Percentiles rank a stretch among this genome's conserved stretches.
Conservation (phyloP, 495 filamentous ascomycete species). For the Viridothelium virens region DNA sequence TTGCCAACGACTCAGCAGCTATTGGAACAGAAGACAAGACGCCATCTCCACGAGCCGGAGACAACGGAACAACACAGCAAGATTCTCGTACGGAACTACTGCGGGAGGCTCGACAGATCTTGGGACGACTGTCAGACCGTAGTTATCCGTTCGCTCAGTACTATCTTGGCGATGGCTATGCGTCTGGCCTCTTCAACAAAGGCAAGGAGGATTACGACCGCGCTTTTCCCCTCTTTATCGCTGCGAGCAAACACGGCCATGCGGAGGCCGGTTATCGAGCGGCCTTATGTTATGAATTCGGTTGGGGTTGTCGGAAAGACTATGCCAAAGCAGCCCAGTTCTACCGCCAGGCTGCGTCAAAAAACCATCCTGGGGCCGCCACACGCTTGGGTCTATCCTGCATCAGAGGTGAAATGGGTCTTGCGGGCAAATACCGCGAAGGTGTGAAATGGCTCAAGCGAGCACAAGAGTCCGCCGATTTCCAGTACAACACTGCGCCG, state of each 20-base stretch:
- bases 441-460: slow-evolving; percentile 96
- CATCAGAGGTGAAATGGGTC: slow-evolving; percentile 76
- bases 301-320: slow-evolving; percentile 88
- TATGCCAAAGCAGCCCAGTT: slow-evolving; percentile 87
- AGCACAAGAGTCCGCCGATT: slow-evolving; percentile 78
- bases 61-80: slow-evolving; percentile 12
- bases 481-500: slow-evolving; percentile 84
- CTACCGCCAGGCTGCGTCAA: slow-evolving; percentile 80
- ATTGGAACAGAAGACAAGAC: slow-evolving; percentile 40
- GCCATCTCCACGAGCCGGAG: slow-evolving; percentile 29
- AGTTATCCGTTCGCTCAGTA: slow-evolving; percentile 96
- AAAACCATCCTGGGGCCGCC: slow-evolving; percentile 92
- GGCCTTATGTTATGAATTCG: slow-evolving; percentile 94
- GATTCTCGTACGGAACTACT: slow-evolving; percentile 55
- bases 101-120: slow-evolving; percentile 78
- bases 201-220: slow-evolving; percentile 82
- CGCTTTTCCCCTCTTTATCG: slow-evolving; percentile 83
- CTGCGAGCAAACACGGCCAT: slow-evolving; percentile 94
- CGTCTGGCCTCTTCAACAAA: slow-evolving; percentile 90
- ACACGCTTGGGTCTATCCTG: slow-evolving; percentile 86
- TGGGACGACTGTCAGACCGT: slow-evolving; percentile 75
- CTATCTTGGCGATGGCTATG: slow-evolving; percentile 89
- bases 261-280: slow-evolving; percentile 92
- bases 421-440: slow-evolving; percentile 69
- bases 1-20: slow-evolving; percentile 59